Percentiles rank a stretch among this genome's conserved stretches.
Evolutionary conservation across 495 filamentous ascomycete genomes (phyloP).

Genomic region (Immersiella caudata): DNA sequence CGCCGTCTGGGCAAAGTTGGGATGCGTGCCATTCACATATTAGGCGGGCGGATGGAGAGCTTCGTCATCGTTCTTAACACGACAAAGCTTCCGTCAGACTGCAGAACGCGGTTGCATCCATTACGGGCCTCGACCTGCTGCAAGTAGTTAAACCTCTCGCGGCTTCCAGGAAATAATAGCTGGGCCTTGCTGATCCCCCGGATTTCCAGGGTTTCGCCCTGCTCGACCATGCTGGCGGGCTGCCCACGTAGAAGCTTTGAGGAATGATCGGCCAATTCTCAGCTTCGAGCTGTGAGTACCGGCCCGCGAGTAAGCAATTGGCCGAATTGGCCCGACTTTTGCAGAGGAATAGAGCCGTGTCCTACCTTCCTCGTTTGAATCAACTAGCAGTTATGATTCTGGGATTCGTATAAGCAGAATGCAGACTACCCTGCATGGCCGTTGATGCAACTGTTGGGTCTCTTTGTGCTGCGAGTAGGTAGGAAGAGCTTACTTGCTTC

Average conservation of each 20-base stretch:
- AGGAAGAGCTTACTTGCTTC: too few species aligned
- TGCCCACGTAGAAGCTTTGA: neutral
- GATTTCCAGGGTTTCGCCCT: slow-evolving; percentile 23
- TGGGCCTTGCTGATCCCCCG: slow-evolving; percentile 4
- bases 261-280: slow-evolving; percentile 16
- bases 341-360: neutral
- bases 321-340: slow-evolving; percentile 13
- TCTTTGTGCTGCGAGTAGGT: neutral
- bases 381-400: neutral
- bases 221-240: neutral
- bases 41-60: slow-evolving; percentile 16
- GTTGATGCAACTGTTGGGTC: neutral
- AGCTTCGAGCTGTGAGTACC: neutral
- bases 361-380: slow-evolving; percentile 2
- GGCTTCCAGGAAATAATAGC: slow-evolving; percentile 15
- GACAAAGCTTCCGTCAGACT: neutral
- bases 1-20: neutral
- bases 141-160: too few species aligned
- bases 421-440: neutral
- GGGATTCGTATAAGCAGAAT: neutral
- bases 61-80: slow-evolving; percentile 6
- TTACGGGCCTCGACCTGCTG: neutral
- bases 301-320: slow-evolving; percentile 5
- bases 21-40: slow-evolving; percentile 20
- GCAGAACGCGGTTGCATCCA: slow-evolving; percentile 14